Evolutionary conservation across 345 rosid genomes (phyloP).

Genomic region (Acer yangbiense): DNA sequence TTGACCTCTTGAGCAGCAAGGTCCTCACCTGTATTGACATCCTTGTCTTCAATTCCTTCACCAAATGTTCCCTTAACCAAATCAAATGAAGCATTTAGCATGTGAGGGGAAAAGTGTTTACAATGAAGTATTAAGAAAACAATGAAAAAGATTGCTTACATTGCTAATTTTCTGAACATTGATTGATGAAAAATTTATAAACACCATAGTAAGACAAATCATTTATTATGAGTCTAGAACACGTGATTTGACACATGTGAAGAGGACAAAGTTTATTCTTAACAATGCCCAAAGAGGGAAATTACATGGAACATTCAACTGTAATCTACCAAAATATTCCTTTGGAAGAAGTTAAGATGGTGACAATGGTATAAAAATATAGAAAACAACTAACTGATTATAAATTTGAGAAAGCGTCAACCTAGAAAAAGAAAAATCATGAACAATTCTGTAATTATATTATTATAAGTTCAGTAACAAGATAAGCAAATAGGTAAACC

Average conservation of each 20-base stretch:
- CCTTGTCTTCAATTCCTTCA: constrained; percentile 38
- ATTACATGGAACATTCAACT: no score
- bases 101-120: constrained; percentile 8
- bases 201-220: not conserved
- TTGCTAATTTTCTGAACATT: not conserved
- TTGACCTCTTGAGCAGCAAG: constrained; percentile 28
- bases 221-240: not conserved
- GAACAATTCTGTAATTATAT: no score
- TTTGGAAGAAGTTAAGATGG: no score
- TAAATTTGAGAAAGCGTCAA: no score
- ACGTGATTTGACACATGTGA: not conserved
- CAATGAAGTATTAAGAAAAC: not conserved
- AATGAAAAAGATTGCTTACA: not conserved
- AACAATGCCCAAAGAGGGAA: not conserved
- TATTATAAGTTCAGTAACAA: no score
- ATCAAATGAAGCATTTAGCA: constrained; percentile 25
- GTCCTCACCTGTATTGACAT: constrained; percentile 35
- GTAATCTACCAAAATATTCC: no score
- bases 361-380: no score
- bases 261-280: not conserved
- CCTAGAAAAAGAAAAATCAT: no score
- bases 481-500: no score
- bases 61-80: constrained; percentile 45
- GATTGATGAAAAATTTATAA: not conserved
- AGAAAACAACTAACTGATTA: no score